Percentiles rank a stretch among this genome's conserved stretches.
Evolutionary conservation across 2,329 filamentous ascomycete genomes (phyloP).

Genomic region (Diaporthe sp.): DNA sequence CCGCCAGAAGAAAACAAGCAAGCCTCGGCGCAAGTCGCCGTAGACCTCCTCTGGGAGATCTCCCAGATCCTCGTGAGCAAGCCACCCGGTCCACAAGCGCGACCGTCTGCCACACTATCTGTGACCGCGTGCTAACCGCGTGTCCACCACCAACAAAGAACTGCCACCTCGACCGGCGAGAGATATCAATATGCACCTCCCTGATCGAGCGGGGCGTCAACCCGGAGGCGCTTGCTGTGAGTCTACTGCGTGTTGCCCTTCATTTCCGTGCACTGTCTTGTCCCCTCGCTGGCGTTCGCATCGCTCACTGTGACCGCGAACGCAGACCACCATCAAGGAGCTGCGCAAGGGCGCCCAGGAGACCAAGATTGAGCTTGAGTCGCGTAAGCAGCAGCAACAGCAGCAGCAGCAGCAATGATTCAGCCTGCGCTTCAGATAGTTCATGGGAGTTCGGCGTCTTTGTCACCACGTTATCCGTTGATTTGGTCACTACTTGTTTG

Average conservation of each 20-base stretch:
- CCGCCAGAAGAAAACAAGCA: slow-evolving; percentile 70
- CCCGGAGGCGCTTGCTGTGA: slow-evolving; percentile 91
- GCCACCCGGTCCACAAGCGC: neutral
- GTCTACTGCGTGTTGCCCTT: slow-evolving; percentile 48
- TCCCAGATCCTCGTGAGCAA: slow-evolving; percentile 85
- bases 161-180: slow-evolving; percentile 90
- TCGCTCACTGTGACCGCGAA: neutral
- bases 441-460: slow-evolving; percentile 7
- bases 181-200: slow-evolving; percentile 94
- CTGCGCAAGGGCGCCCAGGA: slow-evolving; percentile 68
- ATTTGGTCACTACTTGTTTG: neutral
- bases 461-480: neutral
- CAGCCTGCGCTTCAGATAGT: neutral
- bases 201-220: slow-evolving; percentile 98
- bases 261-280: slow-evolving; percentile 5
- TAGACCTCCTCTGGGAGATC: slow-evolving; percentile 87
- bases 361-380: slow-evolving; percentile 56
- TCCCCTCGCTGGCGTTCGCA: neutral
- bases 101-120: neutral
- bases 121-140: slow-evolving; percentile 1
- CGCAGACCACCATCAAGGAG: slow-evolving; percentile 71
- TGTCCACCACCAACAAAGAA: slow-evolving; percentile 69
- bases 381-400: slow-evolving; percentile 41
- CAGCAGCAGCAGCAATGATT: slow-evolving; percentile 37
- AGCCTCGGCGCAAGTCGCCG: slow-evolving; percentile 82